phyloP scores from a whole-genome alignment of 163 green algal species.

The Volvox carteri region DNA sequence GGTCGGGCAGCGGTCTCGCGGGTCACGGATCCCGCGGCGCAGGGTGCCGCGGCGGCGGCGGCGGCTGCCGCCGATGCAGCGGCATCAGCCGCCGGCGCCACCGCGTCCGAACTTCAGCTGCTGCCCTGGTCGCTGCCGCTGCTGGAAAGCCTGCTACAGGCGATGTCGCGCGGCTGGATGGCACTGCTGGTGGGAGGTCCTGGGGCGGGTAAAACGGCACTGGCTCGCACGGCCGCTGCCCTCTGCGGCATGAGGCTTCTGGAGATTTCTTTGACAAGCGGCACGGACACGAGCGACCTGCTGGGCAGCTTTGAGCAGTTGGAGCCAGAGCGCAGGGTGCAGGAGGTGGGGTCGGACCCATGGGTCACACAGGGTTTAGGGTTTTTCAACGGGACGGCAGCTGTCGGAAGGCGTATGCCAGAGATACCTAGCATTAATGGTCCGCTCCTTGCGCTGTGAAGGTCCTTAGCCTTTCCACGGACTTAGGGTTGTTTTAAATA shows the following conservation, averaged over 20 bases:
- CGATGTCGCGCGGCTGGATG: constrained; percentile 87
- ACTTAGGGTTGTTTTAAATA: no score
- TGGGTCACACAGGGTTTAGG: no score
- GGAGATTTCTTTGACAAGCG: constrained; percentile 89
- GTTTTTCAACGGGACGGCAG: no score
- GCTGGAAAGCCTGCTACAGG: constrained; percentile 80
- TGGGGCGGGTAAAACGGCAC: constrained; percentile 82
- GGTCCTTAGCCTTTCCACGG: no score
- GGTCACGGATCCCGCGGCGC: not conserved
- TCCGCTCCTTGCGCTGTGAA: no score
- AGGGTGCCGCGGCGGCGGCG: not conserved
- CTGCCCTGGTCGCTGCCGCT: constrained; percentile 72
- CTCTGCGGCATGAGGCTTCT: constrained; percentile 81
- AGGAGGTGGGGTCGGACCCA: constrained; percentile 58
- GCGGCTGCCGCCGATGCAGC: not conserved
- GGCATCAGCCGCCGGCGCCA: not conserved
- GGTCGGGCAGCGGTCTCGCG: constrained; percentile 60
- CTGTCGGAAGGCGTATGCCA: no score
- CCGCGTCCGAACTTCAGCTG: constrained; percentile 67
- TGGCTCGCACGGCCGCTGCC: constrained; percentile 80
- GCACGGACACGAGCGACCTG: constrained; percentile 96
- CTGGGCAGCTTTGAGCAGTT: constrained; percentile 98
- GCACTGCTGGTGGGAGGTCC: constrained; percentile 87
- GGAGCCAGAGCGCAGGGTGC: constrained; percentile 70
- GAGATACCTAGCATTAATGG: no score